These are phyloP conservation scores for Pseudocohnilembus persalinus DNA, from an alignment of 169 alveolate species.

Conservation along the genomic window DNA sequence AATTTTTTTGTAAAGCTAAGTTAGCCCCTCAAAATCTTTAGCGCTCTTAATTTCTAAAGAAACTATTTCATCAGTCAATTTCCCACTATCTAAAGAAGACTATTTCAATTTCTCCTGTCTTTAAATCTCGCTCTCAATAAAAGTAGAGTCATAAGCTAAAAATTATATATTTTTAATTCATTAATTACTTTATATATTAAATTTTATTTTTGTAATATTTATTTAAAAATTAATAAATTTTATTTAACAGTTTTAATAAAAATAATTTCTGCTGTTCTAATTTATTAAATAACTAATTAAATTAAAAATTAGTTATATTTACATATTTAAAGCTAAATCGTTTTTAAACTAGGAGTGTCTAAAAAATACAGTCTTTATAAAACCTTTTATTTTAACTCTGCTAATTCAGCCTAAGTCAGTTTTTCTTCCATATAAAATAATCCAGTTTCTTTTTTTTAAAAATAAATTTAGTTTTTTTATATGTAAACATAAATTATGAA, in stretches of 20 bases:
- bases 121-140: slow-evolving; percentile 76
- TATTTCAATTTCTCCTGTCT: slow-evolving; percentile 72
- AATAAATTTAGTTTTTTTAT: no score
- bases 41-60: slow-evolving; percentile 77
- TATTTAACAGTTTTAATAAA: no score
- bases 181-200: no score
- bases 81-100: slow-evolving; percentile 76
- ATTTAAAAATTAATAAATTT: neutral
- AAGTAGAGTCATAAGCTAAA: slow-evolving; percentile 82
- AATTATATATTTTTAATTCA: neutral
- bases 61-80: slow-evolving; percentile 84
- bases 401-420: slow-evolving; percentile 64
- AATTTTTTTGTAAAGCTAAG: slow-evolving; percentile 77
- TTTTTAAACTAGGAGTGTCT: slow-evolving; percentile 33
- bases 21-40: slow-evolving; percentile 83
- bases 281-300: no score
- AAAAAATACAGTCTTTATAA: slow-evolving; percentile 45
- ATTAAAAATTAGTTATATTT: no score
- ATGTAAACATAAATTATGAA: no score
- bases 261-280: no score
- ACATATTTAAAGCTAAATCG: slow-evolving; percentile 44
- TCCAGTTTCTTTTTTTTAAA: slow-evolving; percentile 47
- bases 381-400: slow-evolving; percentile 37
- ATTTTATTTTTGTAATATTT: neutral
- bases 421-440: slow-evolving; percentile 72